Conservation (phyloP, 176 grass and related monocot species). For the Musa schizocarpa region DNA sequence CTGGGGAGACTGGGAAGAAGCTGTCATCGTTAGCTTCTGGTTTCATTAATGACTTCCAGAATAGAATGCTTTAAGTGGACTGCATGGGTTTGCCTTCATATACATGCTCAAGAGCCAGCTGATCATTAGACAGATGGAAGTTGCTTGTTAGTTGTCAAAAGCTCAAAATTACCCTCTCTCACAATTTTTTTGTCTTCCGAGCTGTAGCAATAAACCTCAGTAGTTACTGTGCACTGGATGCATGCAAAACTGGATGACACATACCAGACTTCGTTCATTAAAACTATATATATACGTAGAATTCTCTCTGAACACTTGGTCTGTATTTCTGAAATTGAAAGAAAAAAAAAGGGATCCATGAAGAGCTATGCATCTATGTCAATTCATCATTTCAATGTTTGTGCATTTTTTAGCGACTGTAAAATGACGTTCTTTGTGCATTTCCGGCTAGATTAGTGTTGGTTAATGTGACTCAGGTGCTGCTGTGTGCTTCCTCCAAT, state of each 20-base stretch:
- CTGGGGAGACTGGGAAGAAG: conserved; percentile 81
- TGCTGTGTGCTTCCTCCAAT: no score
- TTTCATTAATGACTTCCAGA: conserved; percentile 79
- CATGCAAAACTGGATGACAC: background rate
- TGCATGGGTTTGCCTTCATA: background rate
- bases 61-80: conserved; percentile 57
- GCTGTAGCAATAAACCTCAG: background rate
- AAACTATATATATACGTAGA: background rate
- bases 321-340: no score
- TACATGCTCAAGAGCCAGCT: background rate
- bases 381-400: no score
- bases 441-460: no score
- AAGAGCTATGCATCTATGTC: no score
- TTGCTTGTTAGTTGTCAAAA: background rate
- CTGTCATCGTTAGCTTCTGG: conserved; percentile 79
- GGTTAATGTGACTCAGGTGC: no score
- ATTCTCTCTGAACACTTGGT: no score
- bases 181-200: background rate
- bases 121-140: background rate
- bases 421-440: no score
- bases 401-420: no score
- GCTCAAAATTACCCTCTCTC: background rate
- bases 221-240: background rate
- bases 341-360: no score
- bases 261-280: background rate